phyloP scores from a whole-genome alignment of 2,329 filamentous ascomycete genomes.

The Monilinia polystroma region DNA sequence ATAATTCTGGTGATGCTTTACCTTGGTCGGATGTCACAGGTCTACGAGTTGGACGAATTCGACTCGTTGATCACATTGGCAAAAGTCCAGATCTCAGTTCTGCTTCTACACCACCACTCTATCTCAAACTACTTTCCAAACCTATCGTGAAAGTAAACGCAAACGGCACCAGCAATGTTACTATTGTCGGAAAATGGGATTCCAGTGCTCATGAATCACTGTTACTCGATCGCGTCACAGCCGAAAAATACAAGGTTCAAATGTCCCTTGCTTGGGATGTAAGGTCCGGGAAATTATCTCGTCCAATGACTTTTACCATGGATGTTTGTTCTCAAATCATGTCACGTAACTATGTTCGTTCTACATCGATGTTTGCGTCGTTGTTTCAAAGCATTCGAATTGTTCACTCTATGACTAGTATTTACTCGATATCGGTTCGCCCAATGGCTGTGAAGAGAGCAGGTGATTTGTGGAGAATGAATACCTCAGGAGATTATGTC shows the following conservation, averaged over 20 bases:
- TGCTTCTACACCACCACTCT: conserved; percentile 65
- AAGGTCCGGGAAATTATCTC: conserved; percentile 75
- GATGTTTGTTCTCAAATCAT: conserved; percentile 81
- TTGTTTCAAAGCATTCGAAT: conserved; percentile 83
- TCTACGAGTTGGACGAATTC: conserved; percentile 76
- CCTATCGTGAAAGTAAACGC: conserved; percentile 81
- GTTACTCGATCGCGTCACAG: conserved; percentile 88
- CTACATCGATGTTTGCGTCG: conserved; percentile 81
- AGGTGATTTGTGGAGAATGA: conserved; percentile 94
- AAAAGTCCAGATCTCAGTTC: conserved; percentile 78
- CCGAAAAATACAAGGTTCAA: conserved; percentile 90
- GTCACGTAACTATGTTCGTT: conserved; percentile 78
- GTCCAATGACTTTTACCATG: conserved; percentile 82
- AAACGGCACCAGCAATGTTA: conserved; percentile 86
- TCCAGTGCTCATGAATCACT: conserved; percentile 88
- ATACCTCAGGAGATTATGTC: conserved; percentile 90
- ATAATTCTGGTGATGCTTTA: conserved; percentile 83
- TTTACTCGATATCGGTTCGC: conserved; percentile 83
- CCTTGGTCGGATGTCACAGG: conserved; percentile 83
- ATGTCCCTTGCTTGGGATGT: conserved; percentile 86
- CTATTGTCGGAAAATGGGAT: conserved; percentile 91
- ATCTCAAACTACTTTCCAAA: conserved; percentile 72
- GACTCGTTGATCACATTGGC: conserved; percentile 79
- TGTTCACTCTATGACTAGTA: conserved; percentile 80
- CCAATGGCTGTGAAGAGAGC: conserved; percentile 88